These are phyloP conservation scores for Oldenlandia corymbosa DNA, from an alignment of 257 asterid species.

Conservation along the genomic window DNA sequence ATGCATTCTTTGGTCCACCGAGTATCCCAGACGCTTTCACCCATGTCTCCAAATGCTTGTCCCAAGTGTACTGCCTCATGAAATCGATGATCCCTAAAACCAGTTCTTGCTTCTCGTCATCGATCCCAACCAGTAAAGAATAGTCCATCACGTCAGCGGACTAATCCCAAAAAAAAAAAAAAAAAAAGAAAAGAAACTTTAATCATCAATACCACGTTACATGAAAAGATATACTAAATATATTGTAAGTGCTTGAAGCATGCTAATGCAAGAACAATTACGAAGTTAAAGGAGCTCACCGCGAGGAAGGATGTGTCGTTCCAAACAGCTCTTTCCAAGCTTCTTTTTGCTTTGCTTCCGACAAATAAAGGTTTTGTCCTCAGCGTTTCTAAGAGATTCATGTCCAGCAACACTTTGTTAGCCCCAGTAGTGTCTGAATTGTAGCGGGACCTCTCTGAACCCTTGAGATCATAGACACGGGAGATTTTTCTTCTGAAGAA, in stretches of 20 bases:
- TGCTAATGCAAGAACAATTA: too few species aligned
- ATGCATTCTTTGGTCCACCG: conserved; percentile 82
- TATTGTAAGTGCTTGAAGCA: too few species aligned
- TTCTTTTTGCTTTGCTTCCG: conserved; percentile 84
- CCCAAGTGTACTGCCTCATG: conserved; percentile 99
- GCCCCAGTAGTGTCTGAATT: conserved; percentile 67
- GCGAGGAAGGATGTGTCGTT: conserved; percentile 91
- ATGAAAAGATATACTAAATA: too few species aligned
- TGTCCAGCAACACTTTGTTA: conserved; percentile 74
- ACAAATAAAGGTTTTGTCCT: conserved; percentile 82
- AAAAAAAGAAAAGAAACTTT: not conserved
- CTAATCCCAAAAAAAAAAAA: conserved; percentile 44
- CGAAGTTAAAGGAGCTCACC: conserved; percentile 39
- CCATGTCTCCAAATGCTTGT: conserved; percentile 98
- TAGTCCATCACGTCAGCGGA: conserved; percentile 95
- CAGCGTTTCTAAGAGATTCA: conserved; percentile 75
- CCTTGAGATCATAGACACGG: conserved; percentile 81
- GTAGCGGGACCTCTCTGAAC: conserved; percentile 74
- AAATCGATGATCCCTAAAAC: conserved; percentile 86
- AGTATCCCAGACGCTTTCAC: conserved; percentile 86
- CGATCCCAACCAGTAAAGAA: conserved; percentile 89
- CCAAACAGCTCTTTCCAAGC: conserved; percentile 92
- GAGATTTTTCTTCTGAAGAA: conserved; percentile 66
- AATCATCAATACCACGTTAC: too few species aligned
- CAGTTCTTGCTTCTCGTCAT: conserved; percentile 76